These are phyloP conservation scores for Sistotremastrum niveocremeum DNA, from an alignment of 768 basidiomycete species.

Conservation along the genomic window DNA sequence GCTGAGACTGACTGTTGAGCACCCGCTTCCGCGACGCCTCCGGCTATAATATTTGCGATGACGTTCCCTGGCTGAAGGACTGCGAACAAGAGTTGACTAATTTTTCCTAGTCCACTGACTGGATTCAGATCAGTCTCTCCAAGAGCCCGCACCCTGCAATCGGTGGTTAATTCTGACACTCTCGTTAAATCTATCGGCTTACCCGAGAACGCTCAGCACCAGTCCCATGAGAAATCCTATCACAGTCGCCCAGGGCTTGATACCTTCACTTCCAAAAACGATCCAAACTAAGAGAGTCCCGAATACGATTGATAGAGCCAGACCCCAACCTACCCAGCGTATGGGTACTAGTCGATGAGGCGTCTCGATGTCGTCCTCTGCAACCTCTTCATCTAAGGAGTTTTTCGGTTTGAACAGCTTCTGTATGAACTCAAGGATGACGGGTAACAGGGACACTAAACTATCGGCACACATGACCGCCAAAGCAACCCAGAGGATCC, in stretches of 20 bases:
- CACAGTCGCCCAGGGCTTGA: slow-evolving; percentile 89
- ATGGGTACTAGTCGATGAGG: slow-evolving; percentile 70
- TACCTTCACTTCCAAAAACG: slow-evolving; percentile 84
- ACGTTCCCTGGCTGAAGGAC: slow-evolving; percentile 90
- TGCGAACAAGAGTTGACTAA: slow-evolving; percentile 88
- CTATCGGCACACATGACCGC: slow-evolving; percentile 95
- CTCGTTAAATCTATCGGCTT: slow-evolving; percentile 12
- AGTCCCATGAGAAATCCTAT: slow-evolving; percentile 75
- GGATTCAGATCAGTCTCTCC: slow-evolving; percentile 95
- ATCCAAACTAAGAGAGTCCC: slow-evolving; percentile 78
- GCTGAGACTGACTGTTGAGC: slow-evolving; percentile 59
- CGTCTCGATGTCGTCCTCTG: slow-evolving; percentile 54
- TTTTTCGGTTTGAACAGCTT: slow-evolving; percentile 16
- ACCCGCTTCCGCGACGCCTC: slow-evolving; percentile 93
- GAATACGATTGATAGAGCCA: slow-evolving; percentile 41
- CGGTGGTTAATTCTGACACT: slow-evolving; percentile 1
- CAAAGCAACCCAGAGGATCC: slow-evolving; percentile 93
- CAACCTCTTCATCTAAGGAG: slow-evolving; percentile 33
- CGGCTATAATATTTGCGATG: slow-evolving; percentile 96
- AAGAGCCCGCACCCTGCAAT: slow-evolving; percentile 68
- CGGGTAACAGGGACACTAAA: slow-evolving; percentile 72
- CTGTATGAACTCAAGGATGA: slow-evolving; percentile 39
- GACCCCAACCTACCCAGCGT: slow-evolving; percentile 62
- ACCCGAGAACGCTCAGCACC: slow-evolving; percentile 82
- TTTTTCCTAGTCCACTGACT: slow-evolving; percentile 86